Conservation (phyloP, 2,329 filamentous ascomycete species). For the Botryotinia narcissicola region DNA sequence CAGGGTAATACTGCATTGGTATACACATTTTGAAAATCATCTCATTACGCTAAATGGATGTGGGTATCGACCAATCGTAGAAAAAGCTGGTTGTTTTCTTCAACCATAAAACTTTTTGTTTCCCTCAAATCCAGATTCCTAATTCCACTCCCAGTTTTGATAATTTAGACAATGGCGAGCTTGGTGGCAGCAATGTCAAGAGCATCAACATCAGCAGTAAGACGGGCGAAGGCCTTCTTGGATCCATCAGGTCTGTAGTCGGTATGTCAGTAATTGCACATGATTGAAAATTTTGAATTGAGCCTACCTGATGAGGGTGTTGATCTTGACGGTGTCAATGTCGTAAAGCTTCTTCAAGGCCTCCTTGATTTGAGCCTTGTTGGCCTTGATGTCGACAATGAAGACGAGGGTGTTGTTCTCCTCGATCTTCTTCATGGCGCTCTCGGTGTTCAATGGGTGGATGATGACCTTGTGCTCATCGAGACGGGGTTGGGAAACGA, state of each 20-base stretch:
- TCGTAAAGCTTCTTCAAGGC: slow-evolving; percentile 99
- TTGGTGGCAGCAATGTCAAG: slow-evolving; percentile 99
- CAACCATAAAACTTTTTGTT: slow-evolving; percentile 22
- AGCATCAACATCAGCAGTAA: slow-evolving; percentile 95
- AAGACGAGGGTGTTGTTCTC: slow-evolving; percentile 99
- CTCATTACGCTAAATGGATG: slow-evolving; percentile 39
- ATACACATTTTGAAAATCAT: slow-evolving; percentile 31
- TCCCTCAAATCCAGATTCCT: slow-evolving; percentile 37
- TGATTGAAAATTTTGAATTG: background rate
- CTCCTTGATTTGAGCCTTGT: slow-evolving; percentile 99
- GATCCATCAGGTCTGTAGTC: slow-evolving; percentile 76
- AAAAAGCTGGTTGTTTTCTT: slow-evolving; percentile 11
- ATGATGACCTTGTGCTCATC: slow-evolving; percentile 98
- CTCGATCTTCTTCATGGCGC: slow-evolving; percentile 99
- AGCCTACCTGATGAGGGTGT: slow-evolving; percentile 91
- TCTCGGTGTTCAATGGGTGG: slow-evolving; percentile 99
- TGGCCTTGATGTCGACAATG: slow-evolving; percentile 95
- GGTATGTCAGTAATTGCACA: slow-evolving; percentile 25
- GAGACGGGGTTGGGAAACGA: slow-evolving; percentile 84
- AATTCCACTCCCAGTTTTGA: slow-evolving; percentile 46
- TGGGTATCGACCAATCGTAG: slow-evolving; percentile 31
- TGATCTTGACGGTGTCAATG: slow-evolving; percentile 97
- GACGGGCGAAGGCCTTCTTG: slow-evolving; percentile 98
- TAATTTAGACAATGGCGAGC: slow-evolving; percentile 87
- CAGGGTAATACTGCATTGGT: slow-evolving; percentile 24